Percentiles rank a stretch among this genome's conserved stretches.
Conservation (phyloP, 306 rosid species). For the Acacia confusa region DNA sequence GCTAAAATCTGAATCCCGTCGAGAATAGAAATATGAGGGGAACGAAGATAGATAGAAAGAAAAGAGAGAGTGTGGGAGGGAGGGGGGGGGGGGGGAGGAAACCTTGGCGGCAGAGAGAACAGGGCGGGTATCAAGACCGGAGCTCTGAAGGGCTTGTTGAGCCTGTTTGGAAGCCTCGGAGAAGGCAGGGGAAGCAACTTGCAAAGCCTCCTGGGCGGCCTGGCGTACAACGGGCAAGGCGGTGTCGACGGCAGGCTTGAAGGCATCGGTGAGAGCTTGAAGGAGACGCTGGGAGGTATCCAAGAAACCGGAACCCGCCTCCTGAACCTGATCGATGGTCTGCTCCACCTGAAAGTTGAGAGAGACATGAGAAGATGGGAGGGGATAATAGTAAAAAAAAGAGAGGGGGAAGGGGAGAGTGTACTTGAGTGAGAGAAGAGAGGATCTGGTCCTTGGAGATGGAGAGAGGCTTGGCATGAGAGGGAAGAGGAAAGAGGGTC, state of each 20-base stretch:
- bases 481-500: conserved; percentile 61
- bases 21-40: neutral
- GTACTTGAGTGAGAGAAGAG: conserved; percentile 76
- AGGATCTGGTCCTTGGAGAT: conserved; percentile 77
- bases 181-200: conserved; percentile 73
- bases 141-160: conserved; percentile 69
- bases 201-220: conserved; percentile 79
- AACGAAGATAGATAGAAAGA: neutral
- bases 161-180: conserved; percentile 83
- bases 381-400: neutral
- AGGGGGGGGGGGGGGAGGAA: neutral
- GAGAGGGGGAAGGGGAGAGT: neutral
- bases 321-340: conserved; percentile 78
- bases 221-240: conserved; percentile 68
- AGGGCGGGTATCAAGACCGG: conserved; percentile 74
- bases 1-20: neutral
- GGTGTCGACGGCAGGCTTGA: conserved; percentile 77
- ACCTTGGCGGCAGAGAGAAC: conserved; percentile 82
- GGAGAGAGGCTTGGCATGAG: conserved; percentile 67
- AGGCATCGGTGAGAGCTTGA: conserved; percentile 49
- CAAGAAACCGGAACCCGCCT: conserved; percentile 58
- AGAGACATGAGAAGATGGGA: neutral
- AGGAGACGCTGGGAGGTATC: conserved; percentile 48
- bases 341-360: conserved; percentile 65
- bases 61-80: no score